Conservation (phyloP, 1,284 basidiomycete species). For the Cryptococcus hybrid region DNA sequence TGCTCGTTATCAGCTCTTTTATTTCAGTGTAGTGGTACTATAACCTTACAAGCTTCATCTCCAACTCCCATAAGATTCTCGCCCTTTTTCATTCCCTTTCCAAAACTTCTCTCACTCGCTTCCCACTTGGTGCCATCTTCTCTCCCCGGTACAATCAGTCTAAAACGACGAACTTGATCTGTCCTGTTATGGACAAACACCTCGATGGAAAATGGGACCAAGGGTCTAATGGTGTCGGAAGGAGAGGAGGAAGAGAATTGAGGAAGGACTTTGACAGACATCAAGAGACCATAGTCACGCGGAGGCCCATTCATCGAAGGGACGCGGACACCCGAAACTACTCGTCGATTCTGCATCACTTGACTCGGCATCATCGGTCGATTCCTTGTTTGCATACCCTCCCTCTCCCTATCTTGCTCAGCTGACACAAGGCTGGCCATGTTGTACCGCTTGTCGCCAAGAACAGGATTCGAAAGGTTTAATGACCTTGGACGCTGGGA, state of each 20-base stretch:
- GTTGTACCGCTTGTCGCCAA: constrained; percentile 49
- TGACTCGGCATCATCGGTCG: constrained; percentile 20
- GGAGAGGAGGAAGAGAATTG: constrained; percentile 5
- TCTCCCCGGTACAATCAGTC: constrained; percentile 65
- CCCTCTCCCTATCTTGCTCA: neutral
- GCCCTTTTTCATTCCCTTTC: constrained; percentile 11
- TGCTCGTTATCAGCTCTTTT: constrained; percentile 6
- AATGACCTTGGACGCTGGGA: too few relatives aligned
- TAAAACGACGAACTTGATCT: constrained; percentile 71
- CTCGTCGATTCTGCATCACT: constrained; percentile 10
- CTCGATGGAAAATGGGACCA: constrained; percentile 76
- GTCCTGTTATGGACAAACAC: constrained; percentile 86
- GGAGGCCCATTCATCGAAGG: neutral
- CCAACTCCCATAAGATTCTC: constrained; percentile 23
- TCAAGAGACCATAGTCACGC: constrained; percentile 54
- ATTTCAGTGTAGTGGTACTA: neutral
- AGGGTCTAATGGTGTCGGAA: constrained; percentile 56
- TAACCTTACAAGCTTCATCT: constrained; percentile 26
- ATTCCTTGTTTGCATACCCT: neutral
- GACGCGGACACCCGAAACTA: neutral
- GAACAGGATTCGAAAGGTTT: constrained; percentile 31
- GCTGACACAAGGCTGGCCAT: constrained; percentile 33
- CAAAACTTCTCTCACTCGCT: constrained; percentile 23
- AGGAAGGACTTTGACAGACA: constrained; percentile 67
- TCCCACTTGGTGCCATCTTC: constrained; percentile 36